Conservation (phyloP, 2,329 filamentous ascomycete species). For the Colletotrichum eremochloae region DNA sequence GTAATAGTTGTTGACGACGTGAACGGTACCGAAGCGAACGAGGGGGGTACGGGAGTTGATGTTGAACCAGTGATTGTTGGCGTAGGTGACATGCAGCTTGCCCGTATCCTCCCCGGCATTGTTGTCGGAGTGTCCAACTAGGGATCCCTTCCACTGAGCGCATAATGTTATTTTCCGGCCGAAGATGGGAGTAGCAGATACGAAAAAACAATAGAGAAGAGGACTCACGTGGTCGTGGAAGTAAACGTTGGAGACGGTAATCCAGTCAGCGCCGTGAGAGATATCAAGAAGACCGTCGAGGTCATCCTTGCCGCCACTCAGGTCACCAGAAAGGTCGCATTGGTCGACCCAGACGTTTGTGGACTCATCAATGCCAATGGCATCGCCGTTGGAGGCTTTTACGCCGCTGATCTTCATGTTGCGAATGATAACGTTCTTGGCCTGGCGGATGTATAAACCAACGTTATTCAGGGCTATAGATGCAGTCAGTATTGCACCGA, state of each 20-base stretch:
- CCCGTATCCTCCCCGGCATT: slow-evolving; percentile 71
- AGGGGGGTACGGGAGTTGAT: slow-evolving; percentile 71
- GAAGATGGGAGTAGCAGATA: not conserved
- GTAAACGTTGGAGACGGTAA: slow-evolving; percentile 58
- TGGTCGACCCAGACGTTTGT: slow-evolving; percentile 65
- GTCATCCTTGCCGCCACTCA: slow-evolving; percentile 56
- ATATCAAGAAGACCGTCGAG: slow-evolving; percentile 61
- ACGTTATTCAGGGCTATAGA: slow-evolving; percentile 54
- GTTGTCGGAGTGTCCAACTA: slow-evolving; percentile 72
- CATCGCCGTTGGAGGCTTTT: slow-evolving; percentile 67
- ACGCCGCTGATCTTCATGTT: slow-evolving; percentile 65
- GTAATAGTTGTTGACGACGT: slow-evolving; percentile 61
- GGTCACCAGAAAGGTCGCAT: slow-evolving; percentile 54
- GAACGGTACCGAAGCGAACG: slow-evolving; percentile 72
- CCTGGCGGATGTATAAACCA: slow-evolving; percentile 64
- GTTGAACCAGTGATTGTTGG: slow-evolving; percentile 72
- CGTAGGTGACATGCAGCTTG: slow-evolving; percentile 70
- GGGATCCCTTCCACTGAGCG: slow-evolving; percentile 66
- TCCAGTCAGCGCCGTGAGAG: slow-evolving; percentile 58
- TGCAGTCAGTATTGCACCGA: not conserved
- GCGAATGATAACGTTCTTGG: slow-evolving; percentile 68
- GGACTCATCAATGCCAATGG: slow-evolving; percentile 62
- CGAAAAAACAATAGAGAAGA: not conserved
- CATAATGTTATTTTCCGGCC: slow-evolving; percentile 45
- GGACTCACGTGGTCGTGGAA: slow-evolving; percentile 57